These are phyloP conservation scores for Crithidia mellificae DNA, from an alignment of 208 protist species.

Conservation along the genomic window DNA sequence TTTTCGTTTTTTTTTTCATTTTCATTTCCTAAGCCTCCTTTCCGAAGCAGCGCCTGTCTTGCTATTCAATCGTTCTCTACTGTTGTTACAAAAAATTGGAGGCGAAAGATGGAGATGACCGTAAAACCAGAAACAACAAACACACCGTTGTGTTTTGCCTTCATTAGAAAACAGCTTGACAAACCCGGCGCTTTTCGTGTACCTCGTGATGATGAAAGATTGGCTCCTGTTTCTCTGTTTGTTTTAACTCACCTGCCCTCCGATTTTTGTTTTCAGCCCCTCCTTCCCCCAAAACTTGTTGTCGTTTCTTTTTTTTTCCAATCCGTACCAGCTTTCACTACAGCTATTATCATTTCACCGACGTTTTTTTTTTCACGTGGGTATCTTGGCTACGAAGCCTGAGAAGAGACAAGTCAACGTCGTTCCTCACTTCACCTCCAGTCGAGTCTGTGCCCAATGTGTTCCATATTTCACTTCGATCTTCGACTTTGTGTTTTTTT, in stretches of 20 bases:
- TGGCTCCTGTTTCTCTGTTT: conserved; percentile 8
- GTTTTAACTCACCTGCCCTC: conserved; percentile 1
- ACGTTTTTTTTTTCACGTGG: not conserved
- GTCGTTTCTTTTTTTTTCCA: conserved; percentile 14
- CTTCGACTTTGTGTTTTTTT: conserved; percentile 1
- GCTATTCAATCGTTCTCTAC: conserved; percentile 4
- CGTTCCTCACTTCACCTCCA: conserved; percentile 25
- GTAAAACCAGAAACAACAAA: conserved; percentile 10
- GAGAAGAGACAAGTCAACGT: conserved; percentile 44
- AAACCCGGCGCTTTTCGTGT: not conserved
- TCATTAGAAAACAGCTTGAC: conserved; percentile 6
- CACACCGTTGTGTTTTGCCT: conserved; percentile 17
- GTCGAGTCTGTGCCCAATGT: not conserved
- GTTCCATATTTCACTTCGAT: conserved; percentile 4
- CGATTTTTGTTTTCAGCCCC: conserved; percentile 5
- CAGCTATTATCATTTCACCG: conserved; percentile 1
- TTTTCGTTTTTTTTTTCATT: conserved; percentile 9
- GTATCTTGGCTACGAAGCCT: conserved; percentile 12
- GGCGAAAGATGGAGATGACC: not conserved
- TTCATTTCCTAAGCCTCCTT: conserved; percentile 6
- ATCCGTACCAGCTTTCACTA: not conserved
- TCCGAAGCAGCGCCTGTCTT: conserved; percentile 1
- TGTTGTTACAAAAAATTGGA: conserved; percentile 9
- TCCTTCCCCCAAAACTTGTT: conserved; percentile 4
- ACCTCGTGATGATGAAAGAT: conserved; percentile 7